phyloP scores from a whole-genome alignment of 306 rosid genomes.

The Casuarina glauca region DNA sequence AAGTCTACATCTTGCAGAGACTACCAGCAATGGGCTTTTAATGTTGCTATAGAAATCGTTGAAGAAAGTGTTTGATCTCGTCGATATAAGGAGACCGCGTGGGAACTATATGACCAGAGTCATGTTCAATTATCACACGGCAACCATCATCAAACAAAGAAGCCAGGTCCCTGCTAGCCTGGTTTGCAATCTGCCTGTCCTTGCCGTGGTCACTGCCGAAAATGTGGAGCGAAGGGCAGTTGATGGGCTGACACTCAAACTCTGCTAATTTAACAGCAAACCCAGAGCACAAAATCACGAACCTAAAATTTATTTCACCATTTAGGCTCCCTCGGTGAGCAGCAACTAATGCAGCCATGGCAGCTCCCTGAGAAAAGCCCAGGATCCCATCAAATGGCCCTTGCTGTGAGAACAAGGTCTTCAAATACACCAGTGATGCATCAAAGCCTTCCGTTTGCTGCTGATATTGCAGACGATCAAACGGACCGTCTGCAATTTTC shows the following conservation, averaged over 20 bases:
- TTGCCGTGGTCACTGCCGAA: conserved; percentile 71
- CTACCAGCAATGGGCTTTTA: neutral
- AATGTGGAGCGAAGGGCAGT: conserved; percentile 79
- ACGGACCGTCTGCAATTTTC: conserved; percentile 69
- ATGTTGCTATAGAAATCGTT: conserved; percentile 43
- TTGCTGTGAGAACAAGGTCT: conserved; percentile 49
- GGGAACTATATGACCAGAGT: conserved; percentile 82
- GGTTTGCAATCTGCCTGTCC: conserved; percentile 77
- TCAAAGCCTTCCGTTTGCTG: conserved; percentile 74
- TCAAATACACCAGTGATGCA: conserved; percentile 55
- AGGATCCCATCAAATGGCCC: conserved; percentile 86
- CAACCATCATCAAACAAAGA: conserved; percentile 59
- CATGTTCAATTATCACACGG: conserved; percentile 65
- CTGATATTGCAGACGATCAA: conserved; percentile 80
- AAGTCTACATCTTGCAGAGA: neutral
- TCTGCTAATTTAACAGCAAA: conserved; percentile 46
- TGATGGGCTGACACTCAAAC: conserved; percentile 39
- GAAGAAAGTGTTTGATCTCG: conserved; percentile 64
- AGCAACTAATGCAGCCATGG: conserved; percentile 73
- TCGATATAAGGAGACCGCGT: conserved; percentile 75
- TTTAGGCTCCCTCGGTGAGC: conserved; percentile 44
- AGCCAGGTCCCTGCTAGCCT: conserved; percentile 70
- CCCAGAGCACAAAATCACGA: conserved; percentile 80
- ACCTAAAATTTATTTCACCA: conserved; percentile 54
- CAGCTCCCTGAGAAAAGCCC: conserved; percentile 95